Conservation (phyloP, 495 filamentous ascomycete species). For the Achaetomiella virescens region DNA sequence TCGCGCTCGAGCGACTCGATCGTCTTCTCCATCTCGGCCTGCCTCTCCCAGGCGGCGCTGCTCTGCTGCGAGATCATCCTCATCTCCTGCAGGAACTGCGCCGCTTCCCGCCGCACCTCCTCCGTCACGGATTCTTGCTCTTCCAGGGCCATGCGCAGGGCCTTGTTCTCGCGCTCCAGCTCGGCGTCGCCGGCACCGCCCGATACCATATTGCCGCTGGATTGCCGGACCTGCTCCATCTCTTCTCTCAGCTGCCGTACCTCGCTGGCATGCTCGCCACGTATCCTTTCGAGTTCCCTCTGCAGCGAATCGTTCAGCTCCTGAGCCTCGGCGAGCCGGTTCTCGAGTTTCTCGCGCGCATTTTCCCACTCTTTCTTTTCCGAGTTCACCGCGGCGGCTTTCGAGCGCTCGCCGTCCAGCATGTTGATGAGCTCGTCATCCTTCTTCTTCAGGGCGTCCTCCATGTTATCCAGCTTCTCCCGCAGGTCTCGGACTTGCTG, state of each 20-base stretch:
- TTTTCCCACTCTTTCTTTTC: conserved; percentile 68
- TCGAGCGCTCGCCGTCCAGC: conserved; percentile 39
- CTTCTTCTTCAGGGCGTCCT: conserved; percentile 49
- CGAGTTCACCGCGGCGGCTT: conserved; percentile 42
- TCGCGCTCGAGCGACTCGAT: conserved; percentile 72
- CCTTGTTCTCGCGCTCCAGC: conserved; percentile 65
- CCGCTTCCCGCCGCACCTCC: conserved; percentile 79
- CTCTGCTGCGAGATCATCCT: conserved; percentile 72
- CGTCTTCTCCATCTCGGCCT: conserved; percentile 66
- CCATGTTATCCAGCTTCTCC: conserved; percentile 66
- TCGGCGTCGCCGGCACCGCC: conserved; percentile 44
- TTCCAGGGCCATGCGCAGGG: conserved; percentile 60
- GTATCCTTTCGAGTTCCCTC: conserved; percentile 67
- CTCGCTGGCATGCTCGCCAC: conserved; percentile 57
- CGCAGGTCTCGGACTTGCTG: conserved; percentile 67
- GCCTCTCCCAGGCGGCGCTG: conserved; percentile 69
- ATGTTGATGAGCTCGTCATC: conserved; percentile 42
- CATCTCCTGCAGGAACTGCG: conserved; percentile 85
- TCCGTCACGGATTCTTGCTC: conserved; percentile 81
- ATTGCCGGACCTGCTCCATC: conserved; percentile 47
- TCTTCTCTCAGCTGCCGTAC: conserved; percentile 59
- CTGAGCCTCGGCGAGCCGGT: conserved; percentile 70
- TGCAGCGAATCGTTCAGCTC: conserved; percentile 69
- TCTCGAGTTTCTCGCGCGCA: conserved; percentile 66
- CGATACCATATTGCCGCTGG: conserved; percentile 15